Conservation (phyloP, 2,329 filamentous ascomycete species). For the Xylariaceae sp. region DNA sequence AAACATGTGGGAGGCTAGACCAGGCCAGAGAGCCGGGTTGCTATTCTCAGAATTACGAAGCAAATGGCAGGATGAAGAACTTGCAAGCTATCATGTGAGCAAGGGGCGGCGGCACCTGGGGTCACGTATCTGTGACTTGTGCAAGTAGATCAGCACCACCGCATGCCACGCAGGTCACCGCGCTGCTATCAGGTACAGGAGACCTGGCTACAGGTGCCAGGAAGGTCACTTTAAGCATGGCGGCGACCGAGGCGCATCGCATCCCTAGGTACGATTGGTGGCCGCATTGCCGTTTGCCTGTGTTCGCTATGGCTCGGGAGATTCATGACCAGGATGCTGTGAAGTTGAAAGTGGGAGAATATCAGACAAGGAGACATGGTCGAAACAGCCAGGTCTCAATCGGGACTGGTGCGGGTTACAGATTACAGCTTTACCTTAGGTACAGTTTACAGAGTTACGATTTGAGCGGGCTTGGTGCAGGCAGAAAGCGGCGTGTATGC, state of each 20-base stretch:
- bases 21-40: not conserved
- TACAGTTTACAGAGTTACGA: constrained; percentile 22
- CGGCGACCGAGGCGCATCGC: constrained; percentile 5
- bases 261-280: not conserved
- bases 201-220: not conserved
- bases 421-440: too few species aligned
- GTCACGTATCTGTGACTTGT: constrained; percentile 5
- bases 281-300: constrained; percentile 13
- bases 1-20: not conserved
- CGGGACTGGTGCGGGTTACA: constrained; percentile 22
- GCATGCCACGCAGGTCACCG: not conserved
- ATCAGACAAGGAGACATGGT: constrained; percentile 4
- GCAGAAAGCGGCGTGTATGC: too few species aligned
- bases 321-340: constrained; percentile 1
- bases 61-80: not conserved
- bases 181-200: constrained; percentile 3
- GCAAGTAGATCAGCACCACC: not conserved
- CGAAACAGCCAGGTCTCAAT: constrained; percentile 21
- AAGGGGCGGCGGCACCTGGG: too few species aligned
- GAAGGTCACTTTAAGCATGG: constrained; percentile 7
- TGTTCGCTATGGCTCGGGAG: constrained; percentile 5
- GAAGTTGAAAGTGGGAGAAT: not conserved
- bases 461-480: too few species aligned
- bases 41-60: constrained; percentile 4
- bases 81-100: too few species aligned